Conservation (phyloP, 352 stramenopile species). For the Globisporangium nagaii region DNA sequence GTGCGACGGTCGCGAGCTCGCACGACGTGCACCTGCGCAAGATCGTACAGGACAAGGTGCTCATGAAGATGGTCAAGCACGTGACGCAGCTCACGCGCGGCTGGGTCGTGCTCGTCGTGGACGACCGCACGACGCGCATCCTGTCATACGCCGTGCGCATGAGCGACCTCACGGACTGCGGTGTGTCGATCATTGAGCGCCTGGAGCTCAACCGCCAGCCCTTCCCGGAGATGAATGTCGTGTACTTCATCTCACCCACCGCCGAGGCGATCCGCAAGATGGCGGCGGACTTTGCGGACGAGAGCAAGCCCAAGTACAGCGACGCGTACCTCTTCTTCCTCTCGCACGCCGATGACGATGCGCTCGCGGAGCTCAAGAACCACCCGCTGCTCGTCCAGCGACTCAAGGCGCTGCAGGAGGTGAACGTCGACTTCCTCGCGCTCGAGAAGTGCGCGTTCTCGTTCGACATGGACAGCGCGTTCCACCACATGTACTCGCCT, state of each 20-base stretch:
- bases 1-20: conserved; percentile 25
- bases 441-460: conserved; percentile 92
- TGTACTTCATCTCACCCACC: conserved; percentile 94
- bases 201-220: conserved; percentile 93
- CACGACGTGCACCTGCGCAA: conserved; percentile 66
- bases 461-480: conserved; percentile 86
- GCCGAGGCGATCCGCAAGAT: conserved; percentile 79
- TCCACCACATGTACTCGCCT: conserved; percentile 80
- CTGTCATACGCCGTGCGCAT: conserved; percentile 95
- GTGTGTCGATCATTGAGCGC: conserved; percentile 95
- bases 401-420: conserved; percentile 88
- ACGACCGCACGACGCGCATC: conserved; percentile 90
- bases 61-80: conserved; percentile 81
- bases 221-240: conserved; percentile 94
- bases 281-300: conserved; percentile 76
- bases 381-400: conserved; percentile 72
- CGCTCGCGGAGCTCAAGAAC: conserved; percentile 85
- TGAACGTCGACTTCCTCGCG: conserved; percentile 96
- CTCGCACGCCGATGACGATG: conserved; percentile 62
- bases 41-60: conserved; percentile 77
- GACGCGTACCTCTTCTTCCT: conserved; percentile 94
- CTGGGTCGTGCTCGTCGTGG: conserved; percentile 94
- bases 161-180: conserved; percentile 98
- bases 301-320: conserved; percentile 89
- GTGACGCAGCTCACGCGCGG: conserved; percentile 68